Conservation (phyloP, 2,329 filamentous ascomycete genomes). For the Helminthosporium solani region DNA sequence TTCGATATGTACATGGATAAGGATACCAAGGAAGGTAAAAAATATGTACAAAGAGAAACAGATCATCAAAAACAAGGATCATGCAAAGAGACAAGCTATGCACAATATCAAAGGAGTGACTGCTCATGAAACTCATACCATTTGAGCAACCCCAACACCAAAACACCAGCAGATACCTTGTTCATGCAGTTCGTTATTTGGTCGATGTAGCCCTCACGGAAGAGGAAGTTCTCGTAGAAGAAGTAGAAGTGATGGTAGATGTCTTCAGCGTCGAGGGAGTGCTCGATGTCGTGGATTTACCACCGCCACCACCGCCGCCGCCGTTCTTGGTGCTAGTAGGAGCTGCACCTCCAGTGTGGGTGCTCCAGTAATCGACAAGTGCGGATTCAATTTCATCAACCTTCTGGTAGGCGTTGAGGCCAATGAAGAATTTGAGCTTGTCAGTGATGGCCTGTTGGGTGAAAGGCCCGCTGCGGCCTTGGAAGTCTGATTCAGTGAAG, state of each 20-base stretch:
- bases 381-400: constrained; percentile 15
- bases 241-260: not conserved
- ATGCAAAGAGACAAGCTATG: too few relatives aligned
- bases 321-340: not conserved
- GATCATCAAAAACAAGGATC: too few relatives aligned
- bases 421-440: constrained; percentile 19
- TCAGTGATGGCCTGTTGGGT: constrained; percentile 14
- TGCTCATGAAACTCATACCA: too few relatives aligned
- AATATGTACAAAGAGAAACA: too few relatives aligned
- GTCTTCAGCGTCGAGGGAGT: not conserved
- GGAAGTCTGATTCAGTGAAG: constrained; percentile 5
- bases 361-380: constrained; percentile 24
- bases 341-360: not conserved
- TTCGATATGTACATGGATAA: too few relatives aligned
- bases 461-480: constrained; percentile 12
- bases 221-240: not conserved
- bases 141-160: too few relatives aligned
- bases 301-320: not conserved
- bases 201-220: not conserved
- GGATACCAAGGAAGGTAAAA: too few relatives aligned
- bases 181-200: not conserved
- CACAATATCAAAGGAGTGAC: too few relatives aligned
- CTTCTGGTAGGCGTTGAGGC: constrained; percentile 24
- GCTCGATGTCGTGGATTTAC: not conserved
- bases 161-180: not conserved